Conservation (phyloP, 2,329 filamentous ascomycete genomes). For the Paraconiothyrium brasiliense region DNA sequence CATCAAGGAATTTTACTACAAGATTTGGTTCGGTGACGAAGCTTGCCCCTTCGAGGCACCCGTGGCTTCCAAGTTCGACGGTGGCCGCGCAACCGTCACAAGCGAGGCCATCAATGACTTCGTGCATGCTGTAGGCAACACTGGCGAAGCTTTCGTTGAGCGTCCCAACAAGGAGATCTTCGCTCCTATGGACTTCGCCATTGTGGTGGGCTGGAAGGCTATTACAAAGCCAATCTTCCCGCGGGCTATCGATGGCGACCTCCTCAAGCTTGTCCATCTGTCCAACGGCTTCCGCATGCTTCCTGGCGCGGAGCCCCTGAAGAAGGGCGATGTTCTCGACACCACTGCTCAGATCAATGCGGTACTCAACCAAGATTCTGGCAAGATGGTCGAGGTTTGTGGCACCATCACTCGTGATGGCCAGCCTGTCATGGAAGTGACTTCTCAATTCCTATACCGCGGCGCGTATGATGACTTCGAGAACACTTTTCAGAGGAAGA, state of each 20-base stretch:
- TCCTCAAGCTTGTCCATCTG: constrained; percentile 94
- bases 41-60: constrained; percentile 82
- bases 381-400: constrained; percentile 99
- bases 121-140: constrained; percentile 98
- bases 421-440: constrained; percentile 94
- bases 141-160: constrained; percentile 95
- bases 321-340: constrained; percentile 92
- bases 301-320: constrained; percentile 90
- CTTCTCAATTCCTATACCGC: constrained; percentile 96
- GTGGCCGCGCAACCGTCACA: constrained; percentile 86
- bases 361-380: constrained; percentile 96
- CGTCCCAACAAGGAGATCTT: constrained; percentile 92
- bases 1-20: constrained; percentile 99
- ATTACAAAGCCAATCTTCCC: constrained; percentile 99
- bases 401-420: constrained; percentile 90
- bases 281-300: constrained; percentile 99
- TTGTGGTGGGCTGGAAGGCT: constrained; percentile 98
- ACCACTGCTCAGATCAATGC: constrained; percentile 97
- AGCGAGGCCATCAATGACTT: constrained; percentile 97
- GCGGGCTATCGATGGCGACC: constrained; percentile 91
- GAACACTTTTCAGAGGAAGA: constrained; percentile 98
- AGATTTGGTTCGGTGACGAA: constrained; percentile 94
- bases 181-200: constrained; percentile 98
- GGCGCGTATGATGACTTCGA: constrained; percentile 92
- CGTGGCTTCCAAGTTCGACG: constrained; percentile 88